Evolutionary conservation across 371 early-diverging fungal genomes (phyloP).

Genomic region (Homolaphlyctis polyrhiza): DNA sequence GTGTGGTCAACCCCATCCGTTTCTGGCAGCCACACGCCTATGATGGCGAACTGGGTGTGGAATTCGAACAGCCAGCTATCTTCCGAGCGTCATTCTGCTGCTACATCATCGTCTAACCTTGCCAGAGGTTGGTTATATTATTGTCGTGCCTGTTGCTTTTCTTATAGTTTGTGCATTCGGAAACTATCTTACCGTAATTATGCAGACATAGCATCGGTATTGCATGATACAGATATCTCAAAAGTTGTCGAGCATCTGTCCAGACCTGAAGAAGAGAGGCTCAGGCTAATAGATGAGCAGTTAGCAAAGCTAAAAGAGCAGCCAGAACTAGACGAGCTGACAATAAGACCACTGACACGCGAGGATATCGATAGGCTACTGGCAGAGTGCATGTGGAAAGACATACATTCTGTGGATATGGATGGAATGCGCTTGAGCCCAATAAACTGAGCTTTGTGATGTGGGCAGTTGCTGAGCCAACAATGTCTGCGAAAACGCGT

Average conservation of each 20-base stretch:
- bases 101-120: not conserved
- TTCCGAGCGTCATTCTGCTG: not conserved
- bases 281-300: conserved; percentile 10
- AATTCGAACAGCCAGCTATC: too few relatives aligned
- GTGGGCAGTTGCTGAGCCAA: too few relatives aligned
- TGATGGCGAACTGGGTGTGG: not conserved
- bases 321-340: not conserved
- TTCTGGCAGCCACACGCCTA: conserved; percentile 13
- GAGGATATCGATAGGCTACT: conserved; percentile 12
- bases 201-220: conserved; percentile 11
- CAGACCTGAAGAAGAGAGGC: conserved; percentile 2
- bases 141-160: not conserved
- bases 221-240: conserved; percentile 5
- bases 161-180: not conserved
- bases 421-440: too few relatives aligned
- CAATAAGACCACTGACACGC: conserved; percentile 8
- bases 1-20: conserved; percentile 15
- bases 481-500: too few relatives aligned
- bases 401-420: too few relatives aligned
- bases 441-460: too few relatives aligned
- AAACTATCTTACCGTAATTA: too few relatives aligned
- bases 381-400: conserved; percentile 2
- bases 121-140: not conserved
- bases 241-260: conserved; percentile 4
- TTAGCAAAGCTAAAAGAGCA: conserved; percentile 9